Conservation (phyloP, 768 basidiomycete genomes). For the Tricholoma sp. region DNA sequence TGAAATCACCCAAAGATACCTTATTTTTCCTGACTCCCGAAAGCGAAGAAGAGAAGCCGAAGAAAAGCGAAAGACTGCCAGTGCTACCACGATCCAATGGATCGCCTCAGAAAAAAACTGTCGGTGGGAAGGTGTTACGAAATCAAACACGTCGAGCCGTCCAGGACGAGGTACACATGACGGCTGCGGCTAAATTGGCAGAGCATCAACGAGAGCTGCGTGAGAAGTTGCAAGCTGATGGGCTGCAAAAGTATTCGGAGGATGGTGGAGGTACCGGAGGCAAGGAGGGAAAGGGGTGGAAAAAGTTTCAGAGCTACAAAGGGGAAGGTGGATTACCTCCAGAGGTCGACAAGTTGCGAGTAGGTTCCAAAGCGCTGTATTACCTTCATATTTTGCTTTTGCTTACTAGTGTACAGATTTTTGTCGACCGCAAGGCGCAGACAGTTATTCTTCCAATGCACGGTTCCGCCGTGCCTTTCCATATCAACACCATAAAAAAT, state of each 20-base stretch:
- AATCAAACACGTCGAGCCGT: constrained; percentile 88
- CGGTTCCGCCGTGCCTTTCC: constrained; percentile 95
- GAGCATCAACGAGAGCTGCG: constrained; percentile 89
- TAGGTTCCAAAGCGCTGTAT: constrained; percentile 32
- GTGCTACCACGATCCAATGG: constrained; percentile 55
- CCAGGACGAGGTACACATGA: constrained; percentile 78
- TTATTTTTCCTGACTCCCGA: constrained; percentile 77
- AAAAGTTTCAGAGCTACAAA: constrained; percentile 95
- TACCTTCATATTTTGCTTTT: not conserved
- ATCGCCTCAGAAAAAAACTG: constrained; percentile 64
- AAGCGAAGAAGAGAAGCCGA: constrained; percentile 52
- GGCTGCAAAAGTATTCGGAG: constrained; percentile 79
- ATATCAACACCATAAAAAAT: constrained; percentile 98
- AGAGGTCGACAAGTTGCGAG: constrained; percentile 77
- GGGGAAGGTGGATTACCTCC: constrained; percentile 86
- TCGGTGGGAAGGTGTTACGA: constrained; percentile 80
- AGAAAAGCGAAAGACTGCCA: constrained; percentile 49
- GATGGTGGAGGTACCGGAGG: constrained; percentile 69
- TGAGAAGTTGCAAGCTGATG: constrained; percentile 67
- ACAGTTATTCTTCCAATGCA: constrained; percentile 91
- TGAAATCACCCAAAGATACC: constrained; percentile 80
- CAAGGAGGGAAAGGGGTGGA: constrained; percentile 91
- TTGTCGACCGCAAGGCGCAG: constrained; percentile 85
- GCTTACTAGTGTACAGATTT: constrained; percentile 51
- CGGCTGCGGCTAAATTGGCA: constrained; percentile 70